Base-by-base conservation (phyloP, 768 basidiomycete species). In the Boletus sp. region DNA sequence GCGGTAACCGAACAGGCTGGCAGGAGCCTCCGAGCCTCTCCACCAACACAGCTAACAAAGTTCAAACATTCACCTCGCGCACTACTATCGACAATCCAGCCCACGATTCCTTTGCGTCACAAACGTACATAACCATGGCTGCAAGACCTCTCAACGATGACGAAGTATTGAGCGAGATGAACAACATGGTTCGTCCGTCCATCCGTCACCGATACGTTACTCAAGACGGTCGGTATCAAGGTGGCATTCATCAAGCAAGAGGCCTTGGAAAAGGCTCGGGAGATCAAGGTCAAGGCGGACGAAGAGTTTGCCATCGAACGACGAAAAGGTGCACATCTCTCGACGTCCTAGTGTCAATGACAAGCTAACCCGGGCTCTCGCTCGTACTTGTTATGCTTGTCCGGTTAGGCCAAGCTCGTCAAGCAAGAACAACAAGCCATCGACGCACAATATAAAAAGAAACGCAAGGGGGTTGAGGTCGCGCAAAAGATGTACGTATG, bases 291-390 rank as follows among this genome's bases (percentile, higher is more conserved):
- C 58, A 99, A 99, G 74, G 96, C 97, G 0, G 94, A 99, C 60
- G 95, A 98, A 73, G 96, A 99, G 76, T 98, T 98, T 70, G 90
- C 96, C 18, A 98, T 99, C 63, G 97, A n/a, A n/a, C n/a, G n/a
- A n/a, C n/a, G n/a, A 99, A 73, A 99, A 99, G 84, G 95, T 87
- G 29, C 48, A 2, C 5, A 8, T 45, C n/a, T 33, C 46, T 48
- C 28, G 14, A 28, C 35, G 24, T 24, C 24, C 24, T 24, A 24
- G 24, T 24, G 24, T 3, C 12, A 7, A 14, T 8, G 17, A 30
- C 33, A 18, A 11, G 3, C 10, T n/a, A 2, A 35, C 24, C 24
- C 20, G 5, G 10, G n/a, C 18, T n/a, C 20, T 10, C 20, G 11
- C 18, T 41, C 44, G 5, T 4, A 8, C 33, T 18, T n/a, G 11